Base-by-base conservation (phyloP, 257 asterid species). In the Nicotiana noctiflora region DNA sequence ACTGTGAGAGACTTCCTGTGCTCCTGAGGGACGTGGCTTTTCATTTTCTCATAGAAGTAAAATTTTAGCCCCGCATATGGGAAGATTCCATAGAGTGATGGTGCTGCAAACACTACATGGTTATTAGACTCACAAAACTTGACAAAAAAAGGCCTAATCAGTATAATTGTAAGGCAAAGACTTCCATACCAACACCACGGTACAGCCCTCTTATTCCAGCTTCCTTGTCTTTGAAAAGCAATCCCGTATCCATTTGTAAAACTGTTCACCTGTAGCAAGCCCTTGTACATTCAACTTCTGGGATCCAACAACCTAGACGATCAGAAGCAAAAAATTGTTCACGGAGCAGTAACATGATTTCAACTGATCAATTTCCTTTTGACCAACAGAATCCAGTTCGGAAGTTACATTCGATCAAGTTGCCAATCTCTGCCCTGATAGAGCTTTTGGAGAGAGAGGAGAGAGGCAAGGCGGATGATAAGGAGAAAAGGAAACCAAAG, bases 11-110 rank as follows among this genome's bases (percentile, higher is more conserved):
- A 92, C 84, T 92, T 93, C 84, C 84, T 86, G 88, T 81, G 94
- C 32, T 89, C 82, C 72, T 90, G 84, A 5, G 95, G 92, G 72
- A 95, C 97, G 7, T 76, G 93, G 57, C 92, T 91, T 86, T 93
- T 95, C 97, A 95, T 89, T 88, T 95, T 93, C 85, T 95, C 98
- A 18, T 92, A 95, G 87, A 92, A 91, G 66, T 93, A 95, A 83
- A 95, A 95, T 82, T 93, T 93, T 84, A 95, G 84, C 27, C 97
- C 97, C 77, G 98, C 93, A 40, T 95, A 95, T 32, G 97, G 98
- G 82, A 93, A 90, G 76, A 95, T 92, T 64, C 98, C 97, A 75
- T 91, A 90, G 29, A 95, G 93, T 5, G 98, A 90, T 10, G 97
- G 94, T 84, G 97, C 99, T 95, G 93, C 11, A 79, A 86, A 27